phyloP scores from a whole-genome alignment of 257 asterid genomes.

The Salvia splendens region DNA sequence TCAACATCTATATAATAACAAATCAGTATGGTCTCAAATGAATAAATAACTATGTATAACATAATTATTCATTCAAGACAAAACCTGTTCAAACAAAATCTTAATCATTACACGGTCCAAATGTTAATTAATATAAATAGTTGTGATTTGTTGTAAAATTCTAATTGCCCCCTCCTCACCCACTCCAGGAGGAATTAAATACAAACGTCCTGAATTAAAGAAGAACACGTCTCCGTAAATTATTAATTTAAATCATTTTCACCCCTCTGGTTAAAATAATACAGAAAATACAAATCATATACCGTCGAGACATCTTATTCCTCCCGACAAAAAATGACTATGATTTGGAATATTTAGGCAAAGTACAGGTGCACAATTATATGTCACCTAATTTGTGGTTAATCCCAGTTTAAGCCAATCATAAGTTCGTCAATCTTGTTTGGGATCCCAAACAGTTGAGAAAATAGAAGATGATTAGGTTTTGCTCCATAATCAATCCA shows the following conservation, averaged over 20 bases:
- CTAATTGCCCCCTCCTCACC: background rate
- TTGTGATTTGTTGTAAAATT: slow-evolving; percentile 9
- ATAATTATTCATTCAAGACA: background rate
- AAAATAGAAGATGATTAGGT: background rate
- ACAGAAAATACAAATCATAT: background rate
- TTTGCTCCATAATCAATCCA: slow-evolving; percentile 9
- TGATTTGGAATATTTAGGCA: slow-evolving; percentile 22
- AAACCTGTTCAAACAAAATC: background rate
- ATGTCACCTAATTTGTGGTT: slow-evolving; percentile 31
- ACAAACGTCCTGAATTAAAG: background rate
- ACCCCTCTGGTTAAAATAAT: background rate
- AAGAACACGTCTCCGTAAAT: slow-evolving; percentile 3
- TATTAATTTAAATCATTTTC: background rate
- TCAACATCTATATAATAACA: no score
- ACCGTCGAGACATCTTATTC: slow-evolving; percentile 6
- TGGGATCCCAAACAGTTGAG: background rate
- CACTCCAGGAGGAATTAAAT: background rate
- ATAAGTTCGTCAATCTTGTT: background rate
- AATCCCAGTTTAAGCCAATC: slow-evolving; percentile 19
- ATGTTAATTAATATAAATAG: background rate
- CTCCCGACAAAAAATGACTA: slow-evolving; percentile 18
- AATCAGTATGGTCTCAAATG: no score
- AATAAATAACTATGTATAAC: background rate
- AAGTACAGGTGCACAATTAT: slow-evolving; percentile 35
- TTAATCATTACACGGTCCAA: background rate